Base-by-base conservation (phyloP, 345 rosid species). In the Gossypium bickii region DNA sequence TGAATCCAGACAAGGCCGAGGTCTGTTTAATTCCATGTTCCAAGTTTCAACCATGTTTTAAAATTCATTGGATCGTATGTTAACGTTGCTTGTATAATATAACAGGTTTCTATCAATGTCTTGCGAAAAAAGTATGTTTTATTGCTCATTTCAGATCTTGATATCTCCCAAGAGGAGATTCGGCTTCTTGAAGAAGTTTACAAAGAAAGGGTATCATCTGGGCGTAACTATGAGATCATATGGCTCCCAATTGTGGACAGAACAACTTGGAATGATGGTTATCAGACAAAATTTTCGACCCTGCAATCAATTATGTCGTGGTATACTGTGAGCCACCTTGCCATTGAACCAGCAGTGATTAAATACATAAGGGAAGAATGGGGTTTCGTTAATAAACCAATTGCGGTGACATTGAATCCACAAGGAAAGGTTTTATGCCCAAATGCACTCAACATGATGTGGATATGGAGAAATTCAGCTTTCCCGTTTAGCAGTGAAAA, bases 401-500 rank as follows among this genome's bases (percentile, higher is more conserved):
- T 92, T 38, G 75, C 86, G n/a, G 91, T 94, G 67, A 96, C 88
- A 27, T 78, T 94, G 76, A 92, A 90, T 61, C 89, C 93, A 0
- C 92, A 89, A 76, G 98, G 97, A 17, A 86, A 80, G 62, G 94
- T 92, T 22, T 87, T 77, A 81, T 84, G 83, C 63, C 82, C 82
- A 15, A 94, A 92, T 62, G 97, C 98, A 25, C 80, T 94, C 73
- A 89, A 88, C 66, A 92, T 94, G 98, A 83, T 89, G 81, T 85
- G 94, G 89, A 89, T 94, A 73, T 92, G 97, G 93, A 90, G 88
- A 22, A 76, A 78, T 55, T 9, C 55, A 17, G 97, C 97, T 2
- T 86, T 84, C 73, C 98, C 98, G 12, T 94, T 94, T 85, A 89
- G 92, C 1, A 80, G 83, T 61, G 49, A 76, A 2, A 84, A 71